Evolutionary conservation across 2,329 filamentous ascomycete species (phyloP).

Genomic region (Calonectria pseudoreteaudii): DNA sequence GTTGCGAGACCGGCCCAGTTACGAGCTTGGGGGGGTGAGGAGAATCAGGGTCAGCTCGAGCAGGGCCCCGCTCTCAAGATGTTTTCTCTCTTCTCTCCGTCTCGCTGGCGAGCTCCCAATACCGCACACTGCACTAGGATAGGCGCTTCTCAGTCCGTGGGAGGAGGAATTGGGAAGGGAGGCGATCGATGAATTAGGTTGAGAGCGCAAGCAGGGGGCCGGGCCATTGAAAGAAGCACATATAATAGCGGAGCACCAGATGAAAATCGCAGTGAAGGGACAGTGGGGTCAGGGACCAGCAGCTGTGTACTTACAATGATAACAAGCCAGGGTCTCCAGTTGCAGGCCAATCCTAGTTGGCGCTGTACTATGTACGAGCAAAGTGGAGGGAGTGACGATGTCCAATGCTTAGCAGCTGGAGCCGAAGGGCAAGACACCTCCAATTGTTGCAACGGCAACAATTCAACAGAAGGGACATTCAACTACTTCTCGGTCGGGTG

Average conservation of each 20-base stretch:
- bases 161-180: conserved; percentile 30
- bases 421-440: conserved; percentile 30
- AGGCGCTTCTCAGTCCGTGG: conserved; percentile 38
- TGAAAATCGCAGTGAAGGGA: conserved; percentile 25
- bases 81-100: conserved; percentile 45
- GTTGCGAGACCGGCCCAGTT: conserved; percentile 38
- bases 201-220: conserved; percentile 29
- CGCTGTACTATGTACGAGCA: conserved; percentile 24
- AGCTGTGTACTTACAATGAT: conserved; percentile 29
- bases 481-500: conserved; percentile 34
- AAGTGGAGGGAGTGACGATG: conserved; percentile 32
- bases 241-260: conserved; percentile 30
- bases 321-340: conserved; percentile 37
- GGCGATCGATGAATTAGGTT: conserved; percentile 38
- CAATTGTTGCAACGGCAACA: conserved; percentile 34
- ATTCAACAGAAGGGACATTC: conserved; percentile 39
- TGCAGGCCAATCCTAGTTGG: conserved; percentile 32
- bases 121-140: conserved; percentile 35
- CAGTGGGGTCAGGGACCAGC: conserved; percentile 40
- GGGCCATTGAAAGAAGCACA: conserved; percentile 36
- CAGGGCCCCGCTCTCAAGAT: conserved; percentile 39
- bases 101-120: conserved; percentile 35
- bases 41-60: conserved; percentile 35
- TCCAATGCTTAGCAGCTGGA: conserved; percentile 23
- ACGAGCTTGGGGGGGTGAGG: conserved; percentile 35